phyloP scores from a whole-genome alignment of 345 rosid genomes.

The Hibiscus mutabilis region DNA sequence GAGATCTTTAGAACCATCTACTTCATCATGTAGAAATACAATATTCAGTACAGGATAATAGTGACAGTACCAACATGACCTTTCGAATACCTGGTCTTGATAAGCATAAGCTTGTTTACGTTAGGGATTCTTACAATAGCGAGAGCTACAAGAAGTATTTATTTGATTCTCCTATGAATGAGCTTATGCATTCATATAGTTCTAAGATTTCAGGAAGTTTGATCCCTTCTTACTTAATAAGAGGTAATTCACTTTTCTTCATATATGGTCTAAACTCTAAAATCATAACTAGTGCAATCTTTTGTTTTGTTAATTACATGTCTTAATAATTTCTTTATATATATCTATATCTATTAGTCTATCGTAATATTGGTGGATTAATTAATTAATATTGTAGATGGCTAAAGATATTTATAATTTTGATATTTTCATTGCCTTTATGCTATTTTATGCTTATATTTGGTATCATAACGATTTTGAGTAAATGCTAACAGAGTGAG shows the following conservation, averaged over 20 bases:
- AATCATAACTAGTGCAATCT: slow-evolving; percentile 29
- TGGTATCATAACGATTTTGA: too few species aligned
- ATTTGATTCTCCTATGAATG: slow-evolving; percentile 65
- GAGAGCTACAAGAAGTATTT: slow-evolving; percentile 82
- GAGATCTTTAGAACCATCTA: slow-evolving; percentile 52
- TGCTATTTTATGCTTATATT: too few species aligned
- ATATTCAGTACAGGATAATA: slow-evolving; percentile 47
- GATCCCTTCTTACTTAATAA: slow-evolving; percentile 40
- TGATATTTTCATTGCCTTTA: too few species aligned
- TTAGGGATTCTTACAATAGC: slow-evolving; percentile 44
- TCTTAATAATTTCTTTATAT: too few species aligned
- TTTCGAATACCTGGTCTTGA: slow-evolving; percentile 39
- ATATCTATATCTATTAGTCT: too few species aligned
- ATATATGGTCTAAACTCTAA: slow-evolving; percentile 19
- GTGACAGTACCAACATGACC: slow-evolving; percentile 32
- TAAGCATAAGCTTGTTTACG: slow-evolving; percentile 43
- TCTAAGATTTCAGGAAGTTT: slow-evolving; percentile 53
- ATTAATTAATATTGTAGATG: too few species aligned
- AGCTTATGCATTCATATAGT: slow-evolving; percentile 40
- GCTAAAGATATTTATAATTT: too few species aligned
- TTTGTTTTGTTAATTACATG: slow-evolving; percentile 23
- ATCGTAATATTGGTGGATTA: too few species aligned
- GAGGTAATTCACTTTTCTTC: slow-evolving; percentile 43
- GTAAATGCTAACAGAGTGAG: too few species aligned
- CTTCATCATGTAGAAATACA: slow-evolving; percentile 43